Percentiles rank a stretch among this genome's conserved stretches.
These are phyloP conservation scores for Wallacemonas sp. DNA, from an alignment of 208 protist species.

Conservation along the genomic window DNA sequence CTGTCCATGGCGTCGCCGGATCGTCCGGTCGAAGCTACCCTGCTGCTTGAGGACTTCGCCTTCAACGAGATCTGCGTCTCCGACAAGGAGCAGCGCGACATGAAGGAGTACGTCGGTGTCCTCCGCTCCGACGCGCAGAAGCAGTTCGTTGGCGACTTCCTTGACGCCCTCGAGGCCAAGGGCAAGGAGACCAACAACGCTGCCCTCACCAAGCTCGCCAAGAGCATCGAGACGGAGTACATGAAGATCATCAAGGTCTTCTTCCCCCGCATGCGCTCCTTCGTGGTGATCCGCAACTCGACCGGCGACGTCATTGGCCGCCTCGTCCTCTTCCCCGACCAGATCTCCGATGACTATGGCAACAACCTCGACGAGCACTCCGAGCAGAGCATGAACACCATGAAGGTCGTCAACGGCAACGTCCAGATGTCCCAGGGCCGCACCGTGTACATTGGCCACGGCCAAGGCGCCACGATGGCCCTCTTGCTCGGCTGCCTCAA, in stretches of 20 bases:
- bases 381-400: conserved; percentile 37
- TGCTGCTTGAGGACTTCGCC: conserved; percentile 38
- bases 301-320: conserved; percentile 33
- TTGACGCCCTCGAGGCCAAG: conserved; percentile 23
- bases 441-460: conserved; percentile 58
- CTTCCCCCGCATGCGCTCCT: conserved; percentile 47
- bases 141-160: conserved; percentile 32
- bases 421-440: conserved; percentile 19
- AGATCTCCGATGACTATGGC: conserved; percentile 59
- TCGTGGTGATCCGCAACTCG: conserved; percentile 33
- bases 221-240: conserved; percentile 44
- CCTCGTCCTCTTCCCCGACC: conserved; percentile 39
- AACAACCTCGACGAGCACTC: conserved; percentile 60
- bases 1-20: conserved; percentile 37
- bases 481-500: conserved; percentile 32
- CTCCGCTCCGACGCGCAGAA: conserved; percentile 33
- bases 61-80: conserved; percentile 58
- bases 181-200: conserved; percentile 20
- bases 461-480: conserved; percentile 43
- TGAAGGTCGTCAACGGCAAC: conserved; percentile 24
- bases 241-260: conserved; percentile 36
- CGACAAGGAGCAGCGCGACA: conserved; percentile 25
- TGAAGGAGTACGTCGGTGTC: conserved; percentile 32
- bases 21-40: conserved; percentile 35
- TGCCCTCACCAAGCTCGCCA: conserved; percentile 21